A percentile compares a stretch with the other conserved stretches of the same genome.
Evolutionary conservation across 768 basidiomycete species (phyloP).

Genomic region (Leucogyrophana mollusca): DNA sequence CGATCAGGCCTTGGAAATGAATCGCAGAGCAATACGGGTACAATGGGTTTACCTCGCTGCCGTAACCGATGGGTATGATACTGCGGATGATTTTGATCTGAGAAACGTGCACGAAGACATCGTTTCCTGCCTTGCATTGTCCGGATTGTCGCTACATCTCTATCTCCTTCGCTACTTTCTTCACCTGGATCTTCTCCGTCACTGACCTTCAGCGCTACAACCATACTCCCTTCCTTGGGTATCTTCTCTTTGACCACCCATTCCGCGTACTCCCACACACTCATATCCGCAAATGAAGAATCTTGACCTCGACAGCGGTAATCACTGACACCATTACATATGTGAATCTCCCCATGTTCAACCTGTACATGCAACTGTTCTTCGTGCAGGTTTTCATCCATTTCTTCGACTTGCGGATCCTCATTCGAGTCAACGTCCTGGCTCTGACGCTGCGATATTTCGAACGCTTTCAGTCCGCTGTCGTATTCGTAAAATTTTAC

Average conservation of each 20-base stretch:
- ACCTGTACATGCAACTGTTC: neutral
- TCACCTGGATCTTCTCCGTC: too few species aligned
- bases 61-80: neutral
- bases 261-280: conserved; percentile 4
- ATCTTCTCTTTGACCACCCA: neutral
- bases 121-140: too few species aligned
- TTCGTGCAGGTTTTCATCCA: neutral
- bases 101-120: too few species aligned
- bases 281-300: neutral
- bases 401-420: neutral
- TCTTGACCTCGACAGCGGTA: neutral
- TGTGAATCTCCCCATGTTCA: neutral
- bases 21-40: conserved; percentile 7
- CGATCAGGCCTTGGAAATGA: conserved; percentile 1
- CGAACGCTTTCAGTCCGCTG: neutral
- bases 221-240: too few species aligned
- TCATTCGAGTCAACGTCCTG: neutral
- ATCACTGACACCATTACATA: neutral
- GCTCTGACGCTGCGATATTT: neutral
- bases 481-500: neutral
- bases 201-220: too few species aligned
- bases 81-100: conserved; percentile 1
- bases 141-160: too few species aligned
- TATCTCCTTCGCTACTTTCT: too few species aligned
- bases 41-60: neutral